phyloP scores from a whole-genome alignment of 2,329 filamentous ascomycete species.

The Aspergillus vadensis region DNA sequence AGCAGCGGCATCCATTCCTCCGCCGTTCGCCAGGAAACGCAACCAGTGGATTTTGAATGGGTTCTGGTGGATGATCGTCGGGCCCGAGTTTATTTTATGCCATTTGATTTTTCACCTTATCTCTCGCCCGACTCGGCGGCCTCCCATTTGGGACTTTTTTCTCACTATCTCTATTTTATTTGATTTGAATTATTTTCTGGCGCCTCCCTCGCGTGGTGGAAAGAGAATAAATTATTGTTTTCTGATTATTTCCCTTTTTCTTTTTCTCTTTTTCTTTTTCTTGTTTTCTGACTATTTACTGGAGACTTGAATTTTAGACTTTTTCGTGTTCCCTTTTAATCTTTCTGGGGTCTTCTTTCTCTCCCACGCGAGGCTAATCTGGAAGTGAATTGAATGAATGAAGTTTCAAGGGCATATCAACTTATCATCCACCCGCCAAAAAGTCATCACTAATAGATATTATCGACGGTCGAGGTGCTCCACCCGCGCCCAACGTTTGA shows the following conservation, averaged over 20 bases:
- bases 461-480: background rate
- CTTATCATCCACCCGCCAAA: background rate
- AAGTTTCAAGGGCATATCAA: background rate
- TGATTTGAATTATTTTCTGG: slow-evolving; percentile 7
- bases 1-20: background rate
- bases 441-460: slow-evolving; percentile 4
- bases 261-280: no score
- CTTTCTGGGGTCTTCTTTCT: slow-evolving; percentile 6
- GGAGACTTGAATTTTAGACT: no score
- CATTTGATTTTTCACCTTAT: slow-evolving; percentile 19
- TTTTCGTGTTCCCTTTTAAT: background rate
- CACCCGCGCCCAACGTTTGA: slow-evolving; percentile 4
- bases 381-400: no score
- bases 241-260: no score
- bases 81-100: slow-evolving; percentile 20
- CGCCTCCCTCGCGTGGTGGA: slow-evolving; percentile 17
- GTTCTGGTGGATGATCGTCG: slow-evolving; percentile 7
- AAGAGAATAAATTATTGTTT: background rate
- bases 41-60: background rate
- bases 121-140: slow-evolving; percentile 11
- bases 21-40: background rate
- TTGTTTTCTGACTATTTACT: no score
- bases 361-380: background rate
- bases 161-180: slow-evolving; percentile 4
- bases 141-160: slow-evolving; percentile 1